These are phyloP conservation scores for Gastroboletus turbinatus DNA, from an alignment of 1,284 basidiomycete genomes.

Conservation along the genomic window DNA sequence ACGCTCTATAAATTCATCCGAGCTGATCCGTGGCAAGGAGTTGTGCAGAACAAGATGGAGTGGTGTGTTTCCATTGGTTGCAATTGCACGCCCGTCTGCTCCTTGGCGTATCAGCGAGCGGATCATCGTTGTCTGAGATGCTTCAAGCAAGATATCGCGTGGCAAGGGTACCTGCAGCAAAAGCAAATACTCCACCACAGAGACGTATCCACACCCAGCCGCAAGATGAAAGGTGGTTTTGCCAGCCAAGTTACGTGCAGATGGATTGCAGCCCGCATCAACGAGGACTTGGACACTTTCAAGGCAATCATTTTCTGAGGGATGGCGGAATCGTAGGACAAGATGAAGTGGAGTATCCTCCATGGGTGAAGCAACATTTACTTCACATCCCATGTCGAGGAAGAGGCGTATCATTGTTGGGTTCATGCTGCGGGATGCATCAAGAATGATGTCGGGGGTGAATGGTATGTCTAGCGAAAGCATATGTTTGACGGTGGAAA, in stretches of 20 bases:
- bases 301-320: background rate
- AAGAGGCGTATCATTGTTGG: constrained; percentile 1
- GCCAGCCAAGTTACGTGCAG: background rate
- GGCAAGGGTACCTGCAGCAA: background rate
- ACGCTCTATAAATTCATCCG: background rate
- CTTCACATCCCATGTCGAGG: background rate
- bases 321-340: background rate
- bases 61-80: background rate
- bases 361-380: background rate
- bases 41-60: background rate
- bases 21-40: fast-evolving
- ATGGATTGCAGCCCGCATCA: constrained; percentile 2
- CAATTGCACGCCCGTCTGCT: background rate
- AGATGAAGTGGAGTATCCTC: background rate
- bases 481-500: background rate
- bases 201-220: background rate
- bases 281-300: background rate
- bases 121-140: background rate
- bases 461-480: background rate
- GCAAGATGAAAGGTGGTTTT: background rate
- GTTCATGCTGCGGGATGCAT: background rate
- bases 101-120: background rate
- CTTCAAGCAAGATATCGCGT: background rate
- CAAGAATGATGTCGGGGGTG: background rate
- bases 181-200: background rate